phyloP scores from a whole-genome alignment of 2,329 filamentous ascomycete species.

The Endothia cerciana region DNA sequence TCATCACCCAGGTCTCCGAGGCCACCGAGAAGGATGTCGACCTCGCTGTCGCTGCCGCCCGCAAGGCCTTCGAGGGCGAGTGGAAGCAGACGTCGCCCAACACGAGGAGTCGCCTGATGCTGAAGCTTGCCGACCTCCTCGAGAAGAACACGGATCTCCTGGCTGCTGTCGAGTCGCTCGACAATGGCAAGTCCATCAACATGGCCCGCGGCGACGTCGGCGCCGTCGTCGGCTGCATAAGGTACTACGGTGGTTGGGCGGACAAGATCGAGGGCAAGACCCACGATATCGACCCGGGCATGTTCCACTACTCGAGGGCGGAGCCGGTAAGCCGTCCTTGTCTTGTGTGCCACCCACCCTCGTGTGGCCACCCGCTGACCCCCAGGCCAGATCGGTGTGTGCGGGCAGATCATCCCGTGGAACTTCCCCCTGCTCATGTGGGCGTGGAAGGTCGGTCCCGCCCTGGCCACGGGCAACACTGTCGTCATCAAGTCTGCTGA shows the following conservation, averaged over 20 bases:
- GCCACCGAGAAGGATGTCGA: constrained; percentile 85
- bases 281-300: constrained; percentile 75
- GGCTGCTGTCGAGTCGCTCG: constrained; percentile 81
- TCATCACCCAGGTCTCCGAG: constrained; percentile 82
- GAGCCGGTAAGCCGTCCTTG: constrained; percentile 62
- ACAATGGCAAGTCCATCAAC: constrained; percentile 82
- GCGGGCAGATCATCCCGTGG: constrained; percentile 81
- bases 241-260: constrained; percentile 89
- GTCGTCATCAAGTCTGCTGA: constrained; percentile 65
- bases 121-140: constrained; percentile 78
- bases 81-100: constrained; percentile 73
- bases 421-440: constrained; percentile 75
- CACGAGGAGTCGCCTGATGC: constrained; percentile 69
- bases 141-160: constrained; percentile 79
- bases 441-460: constrained; percentile 73
- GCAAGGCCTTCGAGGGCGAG: constrained; percentile 78
- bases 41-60: constrained; percentile 81
- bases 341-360: no score
- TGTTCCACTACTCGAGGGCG: constrained; percentile 81
- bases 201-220: constrained; percentile 77
- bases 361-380: neutral
- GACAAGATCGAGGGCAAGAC: constrained; percentile 92
- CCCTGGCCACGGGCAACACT: constrained; percentile 63
- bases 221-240: constrained; percentile 69
- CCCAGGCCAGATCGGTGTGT: constrained; percentile 65